These are phyloP conservation scores for Pseudoscleropodium purum DNA, from an alignment of 225 moss, liverwort and hornwort genomes.

Conservation along the genomic window DNA sequence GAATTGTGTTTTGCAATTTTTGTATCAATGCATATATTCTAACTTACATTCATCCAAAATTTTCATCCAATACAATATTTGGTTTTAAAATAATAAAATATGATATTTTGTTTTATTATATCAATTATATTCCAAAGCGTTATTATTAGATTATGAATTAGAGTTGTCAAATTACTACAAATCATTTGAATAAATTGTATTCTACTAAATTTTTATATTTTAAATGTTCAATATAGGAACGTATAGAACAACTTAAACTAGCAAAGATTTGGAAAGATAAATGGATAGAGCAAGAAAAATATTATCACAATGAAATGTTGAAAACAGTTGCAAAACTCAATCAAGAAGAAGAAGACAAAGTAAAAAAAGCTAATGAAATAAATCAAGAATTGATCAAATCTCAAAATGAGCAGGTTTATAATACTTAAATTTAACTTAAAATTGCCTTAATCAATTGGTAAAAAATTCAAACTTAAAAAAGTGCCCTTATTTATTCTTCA, in stretches of 20 bases:
- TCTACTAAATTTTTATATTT: neutral
- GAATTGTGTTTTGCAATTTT: no score
- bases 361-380: neutral
- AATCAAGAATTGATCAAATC: neutral
- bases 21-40: no score
- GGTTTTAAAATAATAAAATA: neutral
- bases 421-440: neutral
- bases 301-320: slow-evolving; percentile 21
- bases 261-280: slow-evolving; percentile 20
- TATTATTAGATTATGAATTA: neutral
- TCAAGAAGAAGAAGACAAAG: slow-evolving; percentile 13
- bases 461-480: no score
- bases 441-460: neutral
- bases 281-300: slow-evolving; percentile 14
- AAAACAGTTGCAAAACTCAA: slow-evolving; percentile 8
- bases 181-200: neutral
- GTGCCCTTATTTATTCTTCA: no score
- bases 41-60: no score
- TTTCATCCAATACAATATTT: neutral
- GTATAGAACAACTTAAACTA: slow-evolving; percentile 11
- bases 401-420: slow-evolving; percentile 6
- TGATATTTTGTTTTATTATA: no score
- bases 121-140: neutral
- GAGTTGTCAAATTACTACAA: neutral
- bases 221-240: neutral